Evolutionary conservation across 192 early-diverging fungal genomes (phyloP), one percentile per base, ranked within the genome.

Genomic region (Obelidium mucronatum): DNA sequence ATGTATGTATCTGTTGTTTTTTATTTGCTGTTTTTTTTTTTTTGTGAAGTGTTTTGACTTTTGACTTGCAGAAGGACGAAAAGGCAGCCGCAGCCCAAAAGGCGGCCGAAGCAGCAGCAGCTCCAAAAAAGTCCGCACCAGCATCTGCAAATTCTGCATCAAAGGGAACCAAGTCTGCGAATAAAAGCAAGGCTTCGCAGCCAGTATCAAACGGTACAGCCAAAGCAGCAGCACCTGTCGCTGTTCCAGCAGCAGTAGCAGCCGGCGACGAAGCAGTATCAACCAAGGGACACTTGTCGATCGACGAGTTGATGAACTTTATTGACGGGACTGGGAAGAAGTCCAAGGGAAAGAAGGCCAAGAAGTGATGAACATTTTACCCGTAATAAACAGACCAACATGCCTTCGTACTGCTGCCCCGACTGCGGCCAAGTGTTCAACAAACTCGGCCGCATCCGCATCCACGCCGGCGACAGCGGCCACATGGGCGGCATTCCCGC

Each of bases 251-350:
- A 42, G 74, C 78, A 0, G 84, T 68, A 24, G 80, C 64, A 26
- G 73, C 81, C 6, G 83, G 78, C 4, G 68, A 31, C 24, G 5
- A 37, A 1, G 62, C 35, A n/a, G 31, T 13, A 40, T 34, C 74
- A 37, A 72, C 84, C 40, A 94, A 87, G 79, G 94, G 93, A 40
- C 85, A 88, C 63, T 73, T 94, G 71, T 88, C 93, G 0, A 88
- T 95, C 74, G 91, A 95, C 26, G 90, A 95, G 51, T 81, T 95
- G 52, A 61, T 95, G 65, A 85, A 91, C 65, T 95, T 80, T 56
- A 82, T 83, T 69, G 82, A 77, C 42, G 76, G 67, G 13, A 52
- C 63, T 54, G 24, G 30, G 6, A 22, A 48, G 17, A 67, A 67
- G 42, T 31, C 28, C 22, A 53, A 53, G 42, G 44, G 36, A 48